Base-by-base conservation (phyloP, 768 basidiomycete genomes). In the Tylopilus sp. region DNA sequence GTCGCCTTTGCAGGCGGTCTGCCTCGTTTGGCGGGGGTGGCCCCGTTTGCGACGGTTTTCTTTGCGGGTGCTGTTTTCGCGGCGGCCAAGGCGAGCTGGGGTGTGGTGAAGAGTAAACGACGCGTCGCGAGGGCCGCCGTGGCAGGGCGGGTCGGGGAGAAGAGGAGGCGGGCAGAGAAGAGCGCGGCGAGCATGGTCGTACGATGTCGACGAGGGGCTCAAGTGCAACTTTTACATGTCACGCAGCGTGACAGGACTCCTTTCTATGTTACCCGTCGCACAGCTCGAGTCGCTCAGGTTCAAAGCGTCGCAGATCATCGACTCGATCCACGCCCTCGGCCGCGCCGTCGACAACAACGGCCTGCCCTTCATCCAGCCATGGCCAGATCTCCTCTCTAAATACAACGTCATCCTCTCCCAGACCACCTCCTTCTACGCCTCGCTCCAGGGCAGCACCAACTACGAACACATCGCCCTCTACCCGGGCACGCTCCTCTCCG, bases 381-480 rank as follows among this genome's bases (percentile, higher is more conserved):
- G 91, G 91, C 91, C 90, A 3, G 90, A 92, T 61, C 81, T 93
- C 48, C 76, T 92, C 48, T 83, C 85, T 13, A 91, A 91, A 73
- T 92, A 91, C 79, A 91, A 85, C 58, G 78, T 89, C 56, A 77
- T 93, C 23, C 78, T 92, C 49, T 88, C 88, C 0, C 91, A 92
- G 61, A 88, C 88, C 0, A 87, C 88, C 63, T 86, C 77, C 57
- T 83, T 93, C 59, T 85, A 84, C 40, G 81, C 76, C 46, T 79
- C 82, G 0, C 77, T 90, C 25, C 25, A 26, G 25, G 8, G 8
- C 38, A 71, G 79, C 17, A 25, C 61, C 74, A 45, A 30, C 61
- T 85, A 79, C 59, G 85, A 87, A 61, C 75, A 76, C 50, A 82
- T 91, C 35, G 83, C 80, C 1, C 67, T 92, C 20, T 85, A 91